Conservation (phyloP, 768 basidiomycete genomes). For the Ramaria rubella region DNA sequence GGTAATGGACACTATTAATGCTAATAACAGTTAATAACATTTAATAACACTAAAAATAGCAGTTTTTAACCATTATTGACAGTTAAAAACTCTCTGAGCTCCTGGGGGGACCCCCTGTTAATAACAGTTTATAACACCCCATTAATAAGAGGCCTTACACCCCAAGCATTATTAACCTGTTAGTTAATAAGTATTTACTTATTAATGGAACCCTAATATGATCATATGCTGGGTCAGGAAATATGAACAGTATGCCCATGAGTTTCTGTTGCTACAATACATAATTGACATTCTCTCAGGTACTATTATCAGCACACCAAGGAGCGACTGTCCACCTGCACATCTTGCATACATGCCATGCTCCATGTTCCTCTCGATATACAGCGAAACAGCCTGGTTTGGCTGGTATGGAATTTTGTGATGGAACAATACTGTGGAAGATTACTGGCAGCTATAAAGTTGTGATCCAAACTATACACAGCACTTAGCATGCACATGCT, state of each 20-base stretch:
- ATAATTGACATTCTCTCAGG: not conserved
- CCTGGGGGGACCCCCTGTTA: too few species aligned
- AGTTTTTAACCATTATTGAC: too few species aligned
- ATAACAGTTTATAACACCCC: too few species aligned
- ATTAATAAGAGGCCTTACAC: too few species aligned
- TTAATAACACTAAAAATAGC: too few species aligned
- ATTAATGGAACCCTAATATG: too few species aligned
- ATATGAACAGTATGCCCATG: not conserved
- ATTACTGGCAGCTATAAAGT: constrained; percentile 20
- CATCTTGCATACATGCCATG: not conserved
- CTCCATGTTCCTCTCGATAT: not conserved
- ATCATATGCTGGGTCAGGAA: constrained; percentile 17
- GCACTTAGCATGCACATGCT: constrained; percentile 22
- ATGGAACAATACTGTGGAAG: constrained; percentile 31
- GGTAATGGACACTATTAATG: too few species aligned
- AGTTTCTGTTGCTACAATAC: too few species aligned
- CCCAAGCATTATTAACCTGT: too few species aligned
- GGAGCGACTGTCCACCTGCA: not conserved
- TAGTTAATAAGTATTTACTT: too few species aligned
- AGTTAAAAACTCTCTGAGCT: too few species aligned
- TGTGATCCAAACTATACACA: constrained; percentile 22
- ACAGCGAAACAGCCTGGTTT: not conserved
- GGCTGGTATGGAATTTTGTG: constrained; percentile 23
- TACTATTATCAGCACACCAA: not conserved
- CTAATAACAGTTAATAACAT: too few species aligned